Percentiles rank a stretch among this genome's conserved stretches.
Conservation (phyloP, 768 basidiomycete genomes). For the Leccinum aurantiacum region DNA sequence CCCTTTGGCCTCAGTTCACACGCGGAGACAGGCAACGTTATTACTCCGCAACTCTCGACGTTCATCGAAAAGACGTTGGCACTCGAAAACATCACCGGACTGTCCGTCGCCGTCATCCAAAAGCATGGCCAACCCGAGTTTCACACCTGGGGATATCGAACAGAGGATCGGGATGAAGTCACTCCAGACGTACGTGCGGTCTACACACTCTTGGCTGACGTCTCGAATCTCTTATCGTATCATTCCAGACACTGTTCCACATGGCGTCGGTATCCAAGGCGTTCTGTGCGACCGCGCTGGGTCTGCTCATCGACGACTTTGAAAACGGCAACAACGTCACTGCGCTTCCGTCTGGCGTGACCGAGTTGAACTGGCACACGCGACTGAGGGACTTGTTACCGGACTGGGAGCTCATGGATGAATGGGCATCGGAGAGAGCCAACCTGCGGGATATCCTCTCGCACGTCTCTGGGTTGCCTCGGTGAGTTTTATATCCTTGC, state of each 20-base stretch:
- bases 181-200: conserved; percentile 31
- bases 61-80: conserved; percentile 21
- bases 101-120: conserved; percentile 32
- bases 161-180: conserved; percentile 35
- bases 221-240: neutral
- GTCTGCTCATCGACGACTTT: conserved; percentile 45
- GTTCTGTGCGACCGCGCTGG: conserved; percentile 39
- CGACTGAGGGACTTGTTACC: conserved; percentile 37
- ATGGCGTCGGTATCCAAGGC: conserved; percentile 41
- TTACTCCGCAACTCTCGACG: conserved; percentile 19
- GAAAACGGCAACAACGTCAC: conserved; percentile 35
- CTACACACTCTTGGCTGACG: neutral
- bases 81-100: conserved; percentile 29
- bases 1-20: neutral
- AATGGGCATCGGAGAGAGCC: conserved; percentile 37
- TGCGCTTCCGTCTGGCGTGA: conserved; percentile 33
- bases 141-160: conserved; percentile 36
- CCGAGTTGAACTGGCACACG: conserved; percentile 37
- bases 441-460: conserved; percentile 40
- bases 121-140: conserved; percentile 30
- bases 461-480: conserved; percentile 41
- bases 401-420: conserved; percentile 42
- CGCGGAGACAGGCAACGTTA: neutral
- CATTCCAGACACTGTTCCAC: conserved; percentile 35
- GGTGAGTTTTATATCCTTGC: conserved; percentile 22